Evolutionary conservation across 306 rosid genomes (phyloP), one percentile per base, ranked within the genome.

Genomic region (Medicago arabica): DNA sequence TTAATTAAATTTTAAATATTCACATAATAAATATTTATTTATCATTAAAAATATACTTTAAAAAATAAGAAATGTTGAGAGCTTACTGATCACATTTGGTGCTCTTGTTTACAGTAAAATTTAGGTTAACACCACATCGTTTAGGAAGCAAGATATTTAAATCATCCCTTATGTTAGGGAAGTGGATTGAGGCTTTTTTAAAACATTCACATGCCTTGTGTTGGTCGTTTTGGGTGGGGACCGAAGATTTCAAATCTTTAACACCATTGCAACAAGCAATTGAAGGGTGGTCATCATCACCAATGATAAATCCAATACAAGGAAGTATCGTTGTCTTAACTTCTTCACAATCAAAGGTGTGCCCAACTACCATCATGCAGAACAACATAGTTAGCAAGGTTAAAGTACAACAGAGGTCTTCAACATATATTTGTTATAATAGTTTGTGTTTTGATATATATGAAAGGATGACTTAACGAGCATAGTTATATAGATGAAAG

Each of bases 141-240:
- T 21, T 17, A 7, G 86, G 73, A 34, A 87, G 87, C 7, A 51
- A 12, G 0, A 10, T 1, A 64, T n/a, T 81, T 0, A 49, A 63
- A 4, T 28, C 64, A 0, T 40, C 76, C 5, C 6, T 19, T 2
- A 78, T 10, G 54, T 9, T 13, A 7, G 18, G 7, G 4, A 40
- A 3, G 1, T 9, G 11, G 10, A 1, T 0, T 1, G 58, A 23
- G 0, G 54, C 39, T 0, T 18, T 73, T 75, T 54, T 34, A 4
- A 87, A 18, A 40, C 91, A 85, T 28, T 77, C n/a, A 49, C 88
- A 85, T 5, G 78, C 82, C 0, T 15, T 67, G 3, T 36, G 80
- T 2, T 46, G 36, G 8, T 82, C 84, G 0, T 59, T 23, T 2
- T 17, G 54, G 1, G 82, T 38, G 0, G 58, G 57, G 4, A 80